Evolutionary conservation across 164 flowering plant species (phyloP), one percentile per base, ranked within the genome.

Genomic region (Echeveria elegans): DNA sequence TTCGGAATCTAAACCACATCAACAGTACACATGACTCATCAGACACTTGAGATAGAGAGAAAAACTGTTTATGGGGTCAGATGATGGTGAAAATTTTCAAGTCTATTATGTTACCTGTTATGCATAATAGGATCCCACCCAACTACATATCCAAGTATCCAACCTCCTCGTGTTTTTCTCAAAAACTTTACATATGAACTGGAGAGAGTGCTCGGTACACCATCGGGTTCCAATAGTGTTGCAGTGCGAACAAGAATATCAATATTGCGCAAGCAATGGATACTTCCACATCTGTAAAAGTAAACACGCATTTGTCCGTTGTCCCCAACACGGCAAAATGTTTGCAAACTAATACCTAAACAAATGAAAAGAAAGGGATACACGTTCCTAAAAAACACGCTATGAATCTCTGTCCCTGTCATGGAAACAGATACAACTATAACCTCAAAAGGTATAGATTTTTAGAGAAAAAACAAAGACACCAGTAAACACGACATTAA

Each of bases 91-190:
- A 26, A 15, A 40, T 7, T 9, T 24, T 53, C 60, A 53, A 12
- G 15, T 61, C 56, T 18, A 10, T 29, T 24, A n/a, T 56, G 31
- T 19, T 77, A 91, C 96, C 97, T 77, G 96, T 87, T 21, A 92
- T 86, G 63, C 96, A 84, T 65, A 89, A 66, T 60, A 90, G 77
- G 66, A 92, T 82, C 32, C 96, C 90, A 32, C 95, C 91, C 74
- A 90, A 70, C 36, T 96, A 85, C 87, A 81, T n/a, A n/a, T n/a
- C n/a, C n/a, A n/a, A n/a, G n/a, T n/a, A n/a, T 88, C 96, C 96
- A 92, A 43, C 91, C 91, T 37, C 77, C 69, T 66, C 77, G 86
- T 6, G 86, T 80, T 74, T 88, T 86, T 74, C 73, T 87, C 66
- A 92, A 40, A 77, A 85, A 92, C 60, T 82, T 87, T 76, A 92